A percentile compares a stretch with the other conserved stretches of the same genome.
Conservation (phyloP, 2,329 filamentous ascomycete species). For the Escovopsis sp. region DNA sequence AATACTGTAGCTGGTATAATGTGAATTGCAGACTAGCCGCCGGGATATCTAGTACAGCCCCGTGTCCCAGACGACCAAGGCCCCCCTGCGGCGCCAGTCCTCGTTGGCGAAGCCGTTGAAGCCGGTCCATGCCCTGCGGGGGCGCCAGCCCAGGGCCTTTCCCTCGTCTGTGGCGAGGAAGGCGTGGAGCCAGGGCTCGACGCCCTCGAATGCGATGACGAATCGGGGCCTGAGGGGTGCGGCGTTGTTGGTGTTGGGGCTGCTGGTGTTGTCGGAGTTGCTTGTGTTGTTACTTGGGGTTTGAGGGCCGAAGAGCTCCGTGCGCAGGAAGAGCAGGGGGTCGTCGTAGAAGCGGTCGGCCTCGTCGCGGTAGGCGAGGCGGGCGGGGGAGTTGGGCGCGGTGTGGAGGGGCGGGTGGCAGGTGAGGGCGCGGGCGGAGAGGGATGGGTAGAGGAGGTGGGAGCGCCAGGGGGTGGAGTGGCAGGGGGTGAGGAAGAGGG, state of each 20-base stretch:
- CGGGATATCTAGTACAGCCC: constrained; percentile 15
- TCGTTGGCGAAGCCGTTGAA: constrained; percentile 51
- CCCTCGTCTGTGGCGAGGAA: constrained; percentile 29
- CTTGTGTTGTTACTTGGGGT: too few relatives aligned
- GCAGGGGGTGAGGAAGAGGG: constrained; percentile 85
- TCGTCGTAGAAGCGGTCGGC: constrained; percentile 81
- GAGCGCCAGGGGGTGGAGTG: constrained; percentile 93
- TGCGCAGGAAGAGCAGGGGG: constrained; percentile 35
- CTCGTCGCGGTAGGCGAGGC: constrained; percentile 66
- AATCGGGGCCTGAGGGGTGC: constrained; percentile 32
- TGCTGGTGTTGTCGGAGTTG: too few relatives aligned
- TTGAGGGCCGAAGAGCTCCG: constrained; percentile 29
- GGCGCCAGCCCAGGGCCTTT: constrained; percentile 24
- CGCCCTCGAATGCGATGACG: constrained; percentile 46
- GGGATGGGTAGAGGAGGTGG: constrained; percentile 59
- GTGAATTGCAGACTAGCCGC: too few relatives aligned
- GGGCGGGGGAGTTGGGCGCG: constrained; percentile 40
- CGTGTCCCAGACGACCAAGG: constrained; percentile 46
- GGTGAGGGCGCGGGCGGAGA: constrained; percentile 70
- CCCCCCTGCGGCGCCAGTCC: constrained; percentile 40
- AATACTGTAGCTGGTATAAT: too few relatives aligned
- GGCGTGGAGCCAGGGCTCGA: constrained; percentile 31
- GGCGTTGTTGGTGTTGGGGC: constrained; percentile 3
- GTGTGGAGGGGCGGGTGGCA: constrained; percentile 78
- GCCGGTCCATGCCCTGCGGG: constrained; percentile 37